A percentile compares a stretch with the other conserved stretches of the same genome.
These are phyloP conservation scores for Scutellaria galericulata DNA, from an alignment of 257 asterid genomes.

Conservation along the genomic window DNA sequence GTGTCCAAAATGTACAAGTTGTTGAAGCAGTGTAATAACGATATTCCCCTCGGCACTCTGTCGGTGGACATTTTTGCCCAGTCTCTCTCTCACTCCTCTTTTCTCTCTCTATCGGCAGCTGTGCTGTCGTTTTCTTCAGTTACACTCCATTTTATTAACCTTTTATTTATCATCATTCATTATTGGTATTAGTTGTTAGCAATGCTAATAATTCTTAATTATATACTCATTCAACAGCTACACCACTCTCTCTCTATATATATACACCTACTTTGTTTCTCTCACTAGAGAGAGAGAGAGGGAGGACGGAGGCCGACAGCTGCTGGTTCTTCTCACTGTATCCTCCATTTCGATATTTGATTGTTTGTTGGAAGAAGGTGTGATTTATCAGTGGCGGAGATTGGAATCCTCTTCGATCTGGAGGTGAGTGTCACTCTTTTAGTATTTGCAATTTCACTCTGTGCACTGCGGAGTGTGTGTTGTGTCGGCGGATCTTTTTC, in stretches of 20 bases:
- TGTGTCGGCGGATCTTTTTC: background rate
- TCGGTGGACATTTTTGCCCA: slow-evolving; percentile 30
- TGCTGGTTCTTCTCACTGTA: slow-evolving; percentile 26
- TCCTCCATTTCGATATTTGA: slow-evolving; percentile 29
- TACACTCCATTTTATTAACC: slow-evolving; percentile 37
- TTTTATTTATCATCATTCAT: slow-evolving; percentile 3
- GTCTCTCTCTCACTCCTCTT: slow-evolving; percentile 11
- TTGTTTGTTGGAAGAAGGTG: slow-evolving; percentile 6
- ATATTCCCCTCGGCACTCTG: slow-evolving; percentile 9
- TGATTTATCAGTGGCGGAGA: slow-evolving; percentile 20
- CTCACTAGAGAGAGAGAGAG: slow-evolving; percentile 28
- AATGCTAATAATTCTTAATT: background rate
- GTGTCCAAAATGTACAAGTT: slow-evolving; percentile 20
- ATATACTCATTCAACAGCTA: slow-evolving; percentile 33
- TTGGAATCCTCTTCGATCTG: slow-evolving; percentile 28
- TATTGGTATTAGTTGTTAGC: background rate
- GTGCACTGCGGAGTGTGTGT: slow-evolving; percentile 6
- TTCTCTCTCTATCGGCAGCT: slow-evolving; percentile 39
- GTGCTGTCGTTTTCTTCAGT: slow-evolving; percentile 56
- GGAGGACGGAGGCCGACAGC: slow-evolving; percentile 33
- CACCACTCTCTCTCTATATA: background rate
- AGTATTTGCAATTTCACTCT: background rate
- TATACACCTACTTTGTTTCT: background rate
- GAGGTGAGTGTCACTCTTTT: slow-evolving; percentile 39
- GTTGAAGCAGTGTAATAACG: slow-evolving; percentile 5